Percentiles rank a stretch among this genome's conserved stretches.
phyloP scores from a whole-genome alignment of 768 basidiomycete genomes.

The Podaxis sp. region DNA sequence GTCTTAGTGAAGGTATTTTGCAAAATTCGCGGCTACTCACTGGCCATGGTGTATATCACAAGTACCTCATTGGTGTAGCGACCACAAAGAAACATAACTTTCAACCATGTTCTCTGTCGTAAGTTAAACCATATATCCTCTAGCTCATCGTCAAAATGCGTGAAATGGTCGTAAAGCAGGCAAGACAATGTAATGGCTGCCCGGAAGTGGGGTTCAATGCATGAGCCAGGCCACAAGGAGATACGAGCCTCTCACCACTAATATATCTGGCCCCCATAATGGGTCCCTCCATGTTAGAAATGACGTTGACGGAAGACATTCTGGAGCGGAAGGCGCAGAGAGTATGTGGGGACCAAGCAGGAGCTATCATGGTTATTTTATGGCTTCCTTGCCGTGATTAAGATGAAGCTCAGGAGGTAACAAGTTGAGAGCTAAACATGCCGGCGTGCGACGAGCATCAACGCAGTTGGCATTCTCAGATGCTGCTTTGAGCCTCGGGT shows the following conservation, averaged over 20 bases:
- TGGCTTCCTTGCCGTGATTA: too few relatives aligned
- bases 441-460: too few relatives aligned
- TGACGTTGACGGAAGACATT: background rate
- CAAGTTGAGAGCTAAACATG: too few relatives aligned
- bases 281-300: background rate
- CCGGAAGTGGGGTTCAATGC: background rate
- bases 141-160: background rate
- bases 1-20: background rate
- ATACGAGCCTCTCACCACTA: background rate
- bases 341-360: too few relatives aligned
- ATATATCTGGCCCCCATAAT: background rate
- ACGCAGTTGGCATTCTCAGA: too few relatives aligned
- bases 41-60: background rate
- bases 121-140: constrained; percentile 3
- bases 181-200: background rate
- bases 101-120: background rate
- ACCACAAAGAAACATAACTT: constrained; percentile 2
- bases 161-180: background rate
- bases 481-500: too few relatives aligned
- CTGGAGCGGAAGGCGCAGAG: background rate
- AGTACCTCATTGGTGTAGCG: background rate
- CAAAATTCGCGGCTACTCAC: background rate
- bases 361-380: too few relatives aligned
- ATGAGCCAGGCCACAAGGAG: background rate
- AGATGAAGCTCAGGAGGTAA: too few relatives aligned